These are phyloP conservation scores for Trypanosoma lewisi DNA, from an alignment of 208 protist species.

Conservation along the genomic window DNA sequence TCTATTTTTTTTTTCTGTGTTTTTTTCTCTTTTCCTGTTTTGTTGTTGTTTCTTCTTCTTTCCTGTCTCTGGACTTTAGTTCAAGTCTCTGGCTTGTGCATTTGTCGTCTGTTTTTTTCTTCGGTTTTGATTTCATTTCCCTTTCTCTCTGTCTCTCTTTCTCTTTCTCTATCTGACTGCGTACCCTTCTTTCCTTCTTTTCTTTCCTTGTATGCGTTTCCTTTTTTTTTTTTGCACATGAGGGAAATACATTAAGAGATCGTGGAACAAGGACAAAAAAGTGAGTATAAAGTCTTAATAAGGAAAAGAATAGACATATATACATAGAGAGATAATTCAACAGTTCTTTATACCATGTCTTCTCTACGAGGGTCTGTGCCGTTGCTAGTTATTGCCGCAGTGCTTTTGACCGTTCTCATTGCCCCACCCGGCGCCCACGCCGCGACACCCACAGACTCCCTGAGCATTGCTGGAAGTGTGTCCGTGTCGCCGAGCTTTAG, in stretches of 20 bases:
- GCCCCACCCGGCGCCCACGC: background rate
- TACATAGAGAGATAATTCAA: background rate
- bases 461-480: constrained; percentile 57
- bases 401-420: background rate
- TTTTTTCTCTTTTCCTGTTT: constrained; percentile 1
- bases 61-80: too few relatives aligned
- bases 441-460: background rate
- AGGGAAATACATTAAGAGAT: background rate
- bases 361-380: background rate
- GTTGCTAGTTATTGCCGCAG: background rate
- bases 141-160: constrained; percentile 21
- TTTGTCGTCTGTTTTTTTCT: constrained; percentile 21
- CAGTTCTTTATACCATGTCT: background rate
- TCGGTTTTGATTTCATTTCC: background rate
- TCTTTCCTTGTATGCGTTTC: background rate
- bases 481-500: constrained; percentile 30
- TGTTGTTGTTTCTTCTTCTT: too few relatives aligned
- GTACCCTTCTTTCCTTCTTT: constrained; percentile 7
- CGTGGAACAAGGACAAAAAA: background rate
- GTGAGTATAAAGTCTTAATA: background rate
- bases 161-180: too few relatives aligned
- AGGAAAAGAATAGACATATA: background rate
- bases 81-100: too few relatives aligned
- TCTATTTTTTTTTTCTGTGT: constrained; percentile 18
- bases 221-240: background rate